Conservation (phyloP, 768 basidiomycete species). For the Cystobasidium tubakii region DNA sequence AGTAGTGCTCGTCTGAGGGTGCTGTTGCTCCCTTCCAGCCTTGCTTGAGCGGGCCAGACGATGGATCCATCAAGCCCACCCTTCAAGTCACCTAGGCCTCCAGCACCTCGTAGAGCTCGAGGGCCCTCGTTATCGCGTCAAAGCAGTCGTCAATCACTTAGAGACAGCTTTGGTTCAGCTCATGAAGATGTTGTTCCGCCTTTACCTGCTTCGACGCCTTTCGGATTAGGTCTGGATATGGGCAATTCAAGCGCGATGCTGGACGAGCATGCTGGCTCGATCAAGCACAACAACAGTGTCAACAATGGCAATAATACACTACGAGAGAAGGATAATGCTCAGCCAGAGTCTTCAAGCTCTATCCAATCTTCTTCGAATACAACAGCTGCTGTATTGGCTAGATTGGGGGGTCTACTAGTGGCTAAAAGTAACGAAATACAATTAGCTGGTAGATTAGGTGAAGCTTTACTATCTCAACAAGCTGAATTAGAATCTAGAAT, state of each 20-base stretch:
- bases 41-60: no score
- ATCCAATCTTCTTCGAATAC: neutral
- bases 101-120: conserved; percentile 55
- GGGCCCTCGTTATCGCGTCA: conserved; percentile 51
- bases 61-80: conserved; percentile 15
- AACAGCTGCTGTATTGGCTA: conserved; percentile 21
- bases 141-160: neutral
- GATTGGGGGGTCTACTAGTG: conserved; percentile 60
- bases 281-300: neutral
- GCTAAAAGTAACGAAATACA: conserved; percentile 86
- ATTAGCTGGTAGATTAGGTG: conserved; percentile 83
- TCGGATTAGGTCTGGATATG: neutral
- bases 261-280: neutral
- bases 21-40: no score
- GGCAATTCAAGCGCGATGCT: neutral
- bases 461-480: conserved; percentile 86
- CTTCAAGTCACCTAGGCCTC: conserved; percentile 52
- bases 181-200: neutral
- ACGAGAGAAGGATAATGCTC: neutral
- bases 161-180: neutral
- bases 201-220: neutral
- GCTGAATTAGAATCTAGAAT: conserved; percentile 87
- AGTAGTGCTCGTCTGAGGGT: no score
- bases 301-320: neutral
- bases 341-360: neutral